phyloP scores from a whole-genome alignment of 1,284 basidiomycete species.

The Singerocomus rubriflavus region DNA sequence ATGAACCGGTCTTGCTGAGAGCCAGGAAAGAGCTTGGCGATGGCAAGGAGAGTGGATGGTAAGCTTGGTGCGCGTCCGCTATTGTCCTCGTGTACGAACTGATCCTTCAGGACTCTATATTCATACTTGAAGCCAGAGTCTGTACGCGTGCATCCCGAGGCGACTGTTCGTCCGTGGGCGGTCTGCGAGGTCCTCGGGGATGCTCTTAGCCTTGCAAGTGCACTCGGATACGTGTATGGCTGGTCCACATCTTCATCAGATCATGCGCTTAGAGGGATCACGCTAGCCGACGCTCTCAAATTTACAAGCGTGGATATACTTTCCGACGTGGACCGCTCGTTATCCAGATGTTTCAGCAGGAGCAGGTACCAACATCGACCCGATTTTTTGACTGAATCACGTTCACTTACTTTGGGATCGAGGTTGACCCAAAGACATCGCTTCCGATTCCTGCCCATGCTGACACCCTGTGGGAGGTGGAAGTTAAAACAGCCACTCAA shows the following conservation, averaged over 20 bases:
- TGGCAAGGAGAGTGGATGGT: slow-evolving; percentile 52
- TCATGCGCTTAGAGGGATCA: slow-evolving; percentile 9
- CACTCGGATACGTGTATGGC: slow-evolving; percentile 67
- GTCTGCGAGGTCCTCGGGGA: slow-evolving; percentile 73
- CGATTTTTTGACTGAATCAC: background rate
- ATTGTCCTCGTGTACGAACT: background rate
- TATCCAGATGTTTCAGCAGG: slow-evolving; percentile 81
- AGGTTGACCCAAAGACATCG: slow-evolving; percentile 70
- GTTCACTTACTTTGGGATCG: slow-evolving; percentile 9
- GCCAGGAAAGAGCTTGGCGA: slow-evolving; percentile 71
- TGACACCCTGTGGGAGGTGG: slow-evolving; percentile 79
- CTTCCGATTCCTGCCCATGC: slow-evolving; percentile 68
- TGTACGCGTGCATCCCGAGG: slow-evolving; percentile 72
- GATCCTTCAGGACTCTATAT: slow-evolving; percentile 56
- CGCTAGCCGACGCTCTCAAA: slow-evolving; percentile 62
- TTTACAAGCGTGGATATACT: slow-evolving; percentile 74
- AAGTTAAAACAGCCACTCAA: slow-evolving; percentile 75
- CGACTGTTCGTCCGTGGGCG: slow-evolving; percentile 79
- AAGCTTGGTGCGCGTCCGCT: slow-evolving; percentile 16
- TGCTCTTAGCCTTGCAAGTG: slow-evolving; percentile 71
- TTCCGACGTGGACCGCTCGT: slow-evolving; percentile 66
- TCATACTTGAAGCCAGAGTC: slow-evolving; percentile 78
- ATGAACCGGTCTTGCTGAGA: slow-evolving; percentile 64
- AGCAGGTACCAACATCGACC: slow-evolving; percentile 50
- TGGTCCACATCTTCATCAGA: slow-evolving; percentile 1